Evolutionary conservation across 352 stramenopile genomes (phyloP).

Genomic region (Phytophthora vignae): DNA sequence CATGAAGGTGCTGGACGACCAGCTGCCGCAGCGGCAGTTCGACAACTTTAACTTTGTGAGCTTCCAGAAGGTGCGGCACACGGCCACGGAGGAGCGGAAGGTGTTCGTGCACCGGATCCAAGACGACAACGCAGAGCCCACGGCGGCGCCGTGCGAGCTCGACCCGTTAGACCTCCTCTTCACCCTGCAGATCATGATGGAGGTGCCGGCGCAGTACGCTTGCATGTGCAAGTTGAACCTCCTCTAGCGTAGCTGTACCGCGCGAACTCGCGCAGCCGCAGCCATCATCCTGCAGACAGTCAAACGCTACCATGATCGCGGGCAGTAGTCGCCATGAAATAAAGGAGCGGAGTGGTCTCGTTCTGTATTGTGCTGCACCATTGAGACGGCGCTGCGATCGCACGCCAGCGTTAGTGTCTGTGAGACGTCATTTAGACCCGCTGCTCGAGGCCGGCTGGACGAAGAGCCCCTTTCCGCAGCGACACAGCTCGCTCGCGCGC

Average conservation of each 20-base stretch:
- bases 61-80: slow-evolving; percentile 72
- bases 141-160: slow-evolving; percentile 24
- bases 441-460: not conserved
- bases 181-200: slow-evolving; percentile 52
- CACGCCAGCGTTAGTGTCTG: slow-evolving; percentile 23
- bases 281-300: not conserved
- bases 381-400: slow-evolving; percentile 17
- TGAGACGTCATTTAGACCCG: slow-evolving; percentile 2
- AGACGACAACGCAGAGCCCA: slow-evolving; percentile 24
- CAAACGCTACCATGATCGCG: not conserved
- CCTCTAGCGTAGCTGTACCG: slow-evolving; percentile 23
- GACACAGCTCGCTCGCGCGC: not conserved
- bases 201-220: slow-evolving; percentile 48
- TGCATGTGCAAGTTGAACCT: slow-evolving; percentile 63
- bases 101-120: slow-evolving; percentile 32
- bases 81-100: slow-evolving; percentile 49
- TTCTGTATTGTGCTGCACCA: not conserved
- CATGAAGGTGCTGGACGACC: slow-evolving; percentile 81
- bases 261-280: not conserved
- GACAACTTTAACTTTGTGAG: slow-evolving; percentile 90
- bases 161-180: slow-evolving; percentile 45
- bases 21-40: slow-evolving; percentile 67
- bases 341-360: slow-evolving; percentile 11
- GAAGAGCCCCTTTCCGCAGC: not conserved
- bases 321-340: slow-evolving; percentile 19